Base-by-base conservation (phyloP, 306 rosid species). In the Abrus pulchellus region DNA sequence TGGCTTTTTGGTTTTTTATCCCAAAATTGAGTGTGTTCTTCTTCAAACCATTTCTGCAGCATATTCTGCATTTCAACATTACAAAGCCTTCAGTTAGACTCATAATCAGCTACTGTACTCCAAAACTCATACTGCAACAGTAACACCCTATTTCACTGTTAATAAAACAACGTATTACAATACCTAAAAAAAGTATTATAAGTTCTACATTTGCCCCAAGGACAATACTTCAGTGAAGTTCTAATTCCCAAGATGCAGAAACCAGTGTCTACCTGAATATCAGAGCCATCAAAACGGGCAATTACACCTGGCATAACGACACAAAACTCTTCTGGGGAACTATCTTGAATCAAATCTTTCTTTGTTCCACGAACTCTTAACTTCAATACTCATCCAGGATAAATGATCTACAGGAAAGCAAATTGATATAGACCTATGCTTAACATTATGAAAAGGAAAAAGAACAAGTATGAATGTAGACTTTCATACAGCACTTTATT, bases 261-360 rank as follows among this genome's bases (percentile, higher is more conserved):
- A 69, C 34, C 13, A 10, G 29, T 68, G 28, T 45, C 43, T 86
- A 95, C 99, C 99, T 92, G 93, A 79, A 95, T 87, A 76, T 92
- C 93, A 3, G 91, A 89, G 55, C 95, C 93, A 83, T 92, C 97
- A 72, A 89, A 87, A 68, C 99, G 99, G 29, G 94, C 97, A 83
- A 95, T 81, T 4, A 90, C 92, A 11, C 99, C 94, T 0, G 92
- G 90, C 94, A 93, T 86, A 52, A 92, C 88, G 72, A 89, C 81
- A 70, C 94, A 93, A 85, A 93, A 93, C 89, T 95, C 99, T 89
- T 93, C 98, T 0, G 92, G 87, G 55, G 94, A 92, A 61, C 90
- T 74, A 48, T 88, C 98, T 74, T 93, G 91, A 70, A 75, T 89
- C 85, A 92, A 85, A 74, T 89, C 98, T 83, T 91, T 93, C 85